A percentile compares a stretch with the other conserved stretches of the same genome.
These are phyloP conservation scores for Symmetrospora coprosmae DNA, from an alignment of 768 basidiomycete species.

Conservation along the genomic window DNA sequence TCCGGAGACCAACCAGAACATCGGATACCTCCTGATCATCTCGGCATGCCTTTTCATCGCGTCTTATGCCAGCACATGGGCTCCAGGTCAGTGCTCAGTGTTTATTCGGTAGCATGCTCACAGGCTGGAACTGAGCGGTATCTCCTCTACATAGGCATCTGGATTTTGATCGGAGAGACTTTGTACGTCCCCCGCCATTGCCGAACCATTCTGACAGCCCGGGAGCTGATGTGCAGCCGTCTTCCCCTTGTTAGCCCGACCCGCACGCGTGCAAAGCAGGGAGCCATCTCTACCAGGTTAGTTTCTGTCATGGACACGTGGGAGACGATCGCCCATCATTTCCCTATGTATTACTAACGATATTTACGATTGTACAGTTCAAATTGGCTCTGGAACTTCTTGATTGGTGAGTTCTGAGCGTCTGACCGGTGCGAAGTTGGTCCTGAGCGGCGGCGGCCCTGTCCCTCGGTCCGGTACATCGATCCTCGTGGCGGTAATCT, in stretches of 20 bases:
- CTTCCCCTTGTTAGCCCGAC: background rate
- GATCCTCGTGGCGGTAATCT: no score
- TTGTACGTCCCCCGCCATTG: no score
- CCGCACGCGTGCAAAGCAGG: conserved; percentile 48
- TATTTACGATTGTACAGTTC: background rate
- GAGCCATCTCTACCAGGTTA: conserved; percentile 49
- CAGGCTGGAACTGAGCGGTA: no score
- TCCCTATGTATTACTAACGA: background rate
- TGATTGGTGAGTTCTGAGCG: no score
- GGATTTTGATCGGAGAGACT: conserved; percentile 58
- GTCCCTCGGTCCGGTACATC: no score
- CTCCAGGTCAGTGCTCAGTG: background rate
- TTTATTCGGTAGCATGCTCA: no score
- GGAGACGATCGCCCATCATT: background rate
- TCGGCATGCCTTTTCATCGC: conserved; percentile 57
- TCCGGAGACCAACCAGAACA: conserved; percentile 42
- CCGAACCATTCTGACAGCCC: conserved; percentile 57
- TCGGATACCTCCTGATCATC: conserved; percentile 55
- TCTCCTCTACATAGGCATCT: no score
- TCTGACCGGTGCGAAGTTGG: no score
- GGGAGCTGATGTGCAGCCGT: conserved; percentile 29
- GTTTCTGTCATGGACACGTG: conserved; percentile 41
- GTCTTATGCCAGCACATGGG: conserved; percentile 59
- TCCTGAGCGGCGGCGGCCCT: conserved; percentile 36
- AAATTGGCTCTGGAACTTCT: conserved; percentile 39